A percentile compares a stretch with the other conserved stretches of the same genome.
Conservation (phyloP, 1,284 basidiomycete genomes). For the Cutaneotrichosporon sp. region DNA sequence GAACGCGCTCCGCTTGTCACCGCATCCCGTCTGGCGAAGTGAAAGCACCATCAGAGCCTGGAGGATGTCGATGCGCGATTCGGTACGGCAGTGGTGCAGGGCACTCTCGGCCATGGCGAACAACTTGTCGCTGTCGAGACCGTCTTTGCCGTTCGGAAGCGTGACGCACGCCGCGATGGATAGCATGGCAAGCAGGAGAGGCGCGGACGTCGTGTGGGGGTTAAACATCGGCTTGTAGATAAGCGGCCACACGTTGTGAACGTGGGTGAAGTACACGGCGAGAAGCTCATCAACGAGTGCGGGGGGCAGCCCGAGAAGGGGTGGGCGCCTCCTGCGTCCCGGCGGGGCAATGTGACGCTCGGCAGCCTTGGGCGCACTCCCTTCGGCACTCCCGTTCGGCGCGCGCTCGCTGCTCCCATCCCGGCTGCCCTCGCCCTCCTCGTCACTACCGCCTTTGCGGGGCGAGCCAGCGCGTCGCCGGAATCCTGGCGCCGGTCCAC, state of each 20-base stretch:
- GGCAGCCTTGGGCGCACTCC: background rate
- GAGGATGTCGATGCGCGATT: constrained; percentile 35
- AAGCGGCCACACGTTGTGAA: constrained; percentile 47
- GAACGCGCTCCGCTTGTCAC: constrained; percentile 48
- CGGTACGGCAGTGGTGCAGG: constrained; percentile 28
- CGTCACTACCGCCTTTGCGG: background rate
- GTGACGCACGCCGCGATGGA: constrained; percentile 39
- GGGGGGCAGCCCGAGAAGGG: constrained; percentile 25
- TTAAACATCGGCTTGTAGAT: constrained; percentile 45
- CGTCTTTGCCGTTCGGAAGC: constrained; percentile 56
- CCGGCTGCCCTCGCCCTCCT: background rate
- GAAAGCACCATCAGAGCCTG: constrained; percentile 49
- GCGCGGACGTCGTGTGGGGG: constrained; percentile 28
- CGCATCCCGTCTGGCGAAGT: constrained; percentile 49
- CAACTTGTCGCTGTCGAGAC: constrained; percentile 61
- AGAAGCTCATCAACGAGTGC: constrained; percentile 34
- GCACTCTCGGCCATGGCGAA: constrained; percentile 35
- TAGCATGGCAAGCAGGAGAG: constrained; percentile 40
- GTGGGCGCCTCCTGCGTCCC: constrained; percentile 7
- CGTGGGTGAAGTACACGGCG: constrained; percentile 40
- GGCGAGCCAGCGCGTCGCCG: constrained; percentile 9
- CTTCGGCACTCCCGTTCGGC: background rate
- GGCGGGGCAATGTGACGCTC: background rate
- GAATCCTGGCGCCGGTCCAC: constrained; percentile 16
- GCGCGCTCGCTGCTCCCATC: background rate